These are phyloP conservation scores for Exophiala oligosperma DNA, from an alignment of 2,329 filamentous ascomycete genomes.

Conservation along the genomic window DNA sequence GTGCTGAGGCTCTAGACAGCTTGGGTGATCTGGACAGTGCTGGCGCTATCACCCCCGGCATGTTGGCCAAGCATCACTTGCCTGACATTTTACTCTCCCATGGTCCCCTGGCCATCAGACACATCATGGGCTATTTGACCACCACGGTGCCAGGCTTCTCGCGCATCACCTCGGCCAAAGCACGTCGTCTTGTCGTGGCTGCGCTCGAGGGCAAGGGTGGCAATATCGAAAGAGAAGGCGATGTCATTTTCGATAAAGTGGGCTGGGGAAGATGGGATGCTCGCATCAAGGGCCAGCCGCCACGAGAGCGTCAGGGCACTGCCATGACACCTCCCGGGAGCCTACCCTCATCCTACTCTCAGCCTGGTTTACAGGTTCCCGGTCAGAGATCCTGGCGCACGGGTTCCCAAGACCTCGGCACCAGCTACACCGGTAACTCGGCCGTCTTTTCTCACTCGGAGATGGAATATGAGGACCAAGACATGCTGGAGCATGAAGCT, in stretches of 20 bases:
- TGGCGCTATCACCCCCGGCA: conserved; percentile 77
- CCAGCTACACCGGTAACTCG: conserved; percentile 69
- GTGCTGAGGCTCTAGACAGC: conserved; percentile 50
- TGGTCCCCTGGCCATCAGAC: conserved; percentile 88
- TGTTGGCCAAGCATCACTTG: conserved; percentile 87
- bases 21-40: conserved; percentile 65
- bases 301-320: conserved; percentile 31
- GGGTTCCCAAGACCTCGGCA: conserved; percentile 40
- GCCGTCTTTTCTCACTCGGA: conserved; percentile 71
- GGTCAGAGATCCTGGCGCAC: conserved; percentile 35
- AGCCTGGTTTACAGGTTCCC: conserved; percentile 51
- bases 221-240: conserved; percentile 56
- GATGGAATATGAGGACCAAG: conserved; percentile 62
- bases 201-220: conserved; percentile 78
- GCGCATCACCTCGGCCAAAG: conserved; percentile 80
- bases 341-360: conserved; percentile 45
- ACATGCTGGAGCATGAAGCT: conserved; percentile 78
- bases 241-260: conserved; percentile 79
- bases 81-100: conserved; percentile 87
- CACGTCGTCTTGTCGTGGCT: conserved; percentile 85
- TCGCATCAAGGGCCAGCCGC: conserved; percentile 65
- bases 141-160: conserved; percentile 90
- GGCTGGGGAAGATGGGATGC: conserved; percentile 98
- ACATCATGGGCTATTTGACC: conserved; percentile 92
- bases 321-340: conserved; percentile 38